Evolutionary conservation across 2,329 filamentous ascomycete genomes (phyloP).

Genomic region (Calonectria crousiana): DNA sequence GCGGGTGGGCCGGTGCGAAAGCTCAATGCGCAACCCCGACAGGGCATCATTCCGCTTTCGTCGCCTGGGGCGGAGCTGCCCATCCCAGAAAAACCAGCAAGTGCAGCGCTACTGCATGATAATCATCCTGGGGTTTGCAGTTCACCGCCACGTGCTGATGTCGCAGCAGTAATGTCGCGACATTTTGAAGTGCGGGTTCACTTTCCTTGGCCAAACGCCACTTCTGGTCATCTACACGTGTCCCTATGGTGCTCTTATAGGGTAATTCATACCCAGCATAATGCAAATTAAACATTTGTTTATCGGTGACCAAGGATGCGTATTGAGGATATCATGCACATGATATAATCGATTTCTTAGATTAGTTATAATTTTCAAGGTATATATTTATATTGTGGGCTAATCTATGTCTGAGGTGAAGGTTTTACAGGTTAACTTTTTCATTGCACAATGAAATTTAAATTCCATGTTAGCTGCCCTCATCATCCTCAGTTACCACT

Average conservation of each 20-base stretch:
- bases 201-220: not conserved
- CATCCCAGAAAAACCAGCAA: not conserved
- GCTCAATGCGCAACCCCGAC: not conserved
- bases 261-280: not conserved
- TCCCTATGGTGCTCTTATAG: not conserved
- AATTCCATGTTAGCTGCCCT: no score
- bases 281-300: not conserved
- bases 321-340: not conserved
- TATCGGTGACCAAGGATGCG: not conserved
- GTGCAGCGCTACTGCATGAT: not conserved
- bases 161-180: not conserved
- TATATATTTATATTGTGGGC: no score
- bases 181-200: not conserved
- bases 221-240: not conserved
- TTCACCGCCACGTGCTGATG: not conserved
- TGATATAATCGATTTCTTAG: not conserved
- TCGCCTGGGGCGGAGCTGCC: not conserved
- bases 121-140: not conserved
- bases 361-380: no score
- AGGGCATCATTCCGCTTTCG: conserved; percentile 4
- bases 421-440: no score
- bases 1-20: not conserved
- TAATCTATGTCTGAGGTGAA: no score
- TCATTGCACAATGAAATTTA: no score
- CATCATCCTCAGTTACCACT: no score